A percentile compares a stretch with the other conserved stretches of the same genome.
Evolutionary conservation across 768 basidiomycete genomes (phyloP).

Genomic region (Phaffia australis): DNA sequence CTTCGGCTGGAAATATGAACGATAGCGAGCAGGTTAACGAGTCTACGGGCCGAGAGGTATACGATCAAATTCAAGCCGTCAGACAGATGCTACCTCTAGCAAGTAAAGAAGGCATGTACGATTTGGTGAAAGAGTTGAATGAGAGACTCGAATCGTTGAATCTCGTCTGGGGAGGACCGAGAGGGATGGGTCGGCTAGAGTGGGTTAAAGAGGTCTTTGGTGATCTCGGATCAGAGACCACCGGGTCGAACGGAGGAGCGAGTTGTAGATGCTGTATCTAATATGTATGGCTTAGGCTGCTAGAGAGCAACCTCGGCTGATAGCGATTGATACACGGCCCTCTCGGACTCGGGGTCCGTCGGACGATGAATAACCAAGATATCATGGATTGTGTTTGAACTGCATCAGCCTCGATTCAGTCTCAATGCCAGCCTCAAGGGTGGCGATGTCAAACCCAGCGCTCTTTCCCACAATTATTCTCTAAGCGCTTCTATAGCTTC

Average conservation of each 20-base stretch:
- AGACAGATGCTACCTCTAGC: slow-evolving; percentile 17
- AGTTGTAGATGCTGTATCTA: slow-evolving; percentile 12
- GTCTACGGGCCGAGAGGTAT: background rate
- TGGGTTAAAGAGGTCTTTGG: background rate
- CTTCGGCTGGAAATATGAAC: background rate
- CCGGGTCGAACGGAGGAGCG: background rate
- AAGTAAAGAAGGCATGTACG: slow-evolving; percentile 2
- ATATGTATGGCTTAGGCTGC: background rate
- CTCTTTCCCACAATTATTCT: too few species aligned
- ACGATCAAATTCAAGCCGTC: background rate
- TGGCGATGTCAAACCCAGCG: too few species aligned
- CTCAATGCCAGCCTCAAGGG: too few species aligned
- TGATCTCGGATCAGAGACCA: background rate
- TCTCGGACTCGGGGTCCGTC: too few species aligned
- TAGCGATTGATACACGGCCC: too few species aligned
- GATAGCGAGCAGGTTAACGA: too few species aligned
- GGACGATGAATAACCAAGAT: too few species aligned
- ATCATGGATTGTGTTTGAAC: too few species aligned
- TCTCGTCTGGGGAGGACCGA: slow-evolving; percentile 2
- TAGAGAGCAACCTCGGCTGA: too few species aligned
- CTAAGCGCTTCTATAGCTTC: too few species aligned
- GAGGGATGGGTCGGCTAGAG: slow-evolving; percentile 8
- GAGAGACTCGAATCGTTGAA: background rate
- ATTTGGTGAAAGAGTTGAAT: slow-evolving; percentile 12
- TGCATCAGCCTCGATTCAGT: too few species aligned